phyloP scores from a whole-genome alignment of 305 asterid genomes.

The Fraxinus platypoda region DNA sequence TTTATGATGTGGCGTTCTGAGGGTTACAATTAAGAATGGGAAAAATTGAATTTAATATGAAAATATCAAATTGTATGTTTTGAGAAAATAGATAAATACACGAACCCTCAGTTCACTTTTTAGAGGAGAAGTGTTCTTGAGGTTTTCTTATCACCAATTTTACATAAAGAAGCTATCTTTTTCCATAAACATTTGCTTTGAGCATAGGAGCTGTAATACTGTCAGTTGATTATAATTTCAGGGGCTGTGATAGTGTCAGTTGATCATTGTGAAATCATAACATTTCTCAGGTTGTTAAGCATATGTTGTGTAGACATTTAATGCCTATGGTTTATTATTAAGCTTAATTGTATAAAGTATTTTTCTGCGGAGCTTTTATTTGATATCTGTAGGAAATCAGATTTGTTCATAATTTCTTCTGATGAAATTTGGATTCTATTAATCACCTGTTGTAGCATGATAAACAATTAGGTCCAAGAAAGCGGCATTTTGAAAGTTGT shows the following conservation, averaged over 20 bases:
- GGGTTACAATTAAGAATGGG: not conserved
- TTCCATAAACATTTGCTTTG: not conserved
- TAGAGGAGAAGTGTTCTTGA: not conserved
- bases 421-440: not conserved
- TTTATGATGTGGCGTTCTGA: not conserved
- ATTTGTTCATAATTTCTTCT: not conserved
- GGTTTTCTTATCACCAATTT: not conserved
- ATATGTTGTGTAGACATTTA: not conserved
- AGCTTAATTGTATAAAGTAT: not conserved
- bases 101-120: not conserved
- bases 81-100: not conserved
- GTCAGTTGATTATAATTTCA: not conserved
- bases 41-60: not conserved
- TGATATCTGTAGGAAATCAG: not conserved
- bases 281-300: not conserved
- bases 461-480: slow-evolving; percentile 49
- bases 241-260: not conserved
- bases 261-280: not conserved
- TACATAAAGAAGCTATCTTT: not conserved
- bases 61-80: not conserved
- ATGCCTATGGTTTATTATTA: not conserved
- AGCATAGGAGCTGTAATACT: not conserved
- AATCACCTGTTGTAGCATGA: not conserved
- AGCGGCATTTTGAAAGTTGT: slow-evolving; percentile 62
- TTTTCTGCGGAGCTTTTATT: not conserved